Evolutionary conservation across 2,329 filamentous ascomycete genomes (phyloP), one percentile per base, ranked within the genome.

Genomic region (Cercospora sesami): DNA sequence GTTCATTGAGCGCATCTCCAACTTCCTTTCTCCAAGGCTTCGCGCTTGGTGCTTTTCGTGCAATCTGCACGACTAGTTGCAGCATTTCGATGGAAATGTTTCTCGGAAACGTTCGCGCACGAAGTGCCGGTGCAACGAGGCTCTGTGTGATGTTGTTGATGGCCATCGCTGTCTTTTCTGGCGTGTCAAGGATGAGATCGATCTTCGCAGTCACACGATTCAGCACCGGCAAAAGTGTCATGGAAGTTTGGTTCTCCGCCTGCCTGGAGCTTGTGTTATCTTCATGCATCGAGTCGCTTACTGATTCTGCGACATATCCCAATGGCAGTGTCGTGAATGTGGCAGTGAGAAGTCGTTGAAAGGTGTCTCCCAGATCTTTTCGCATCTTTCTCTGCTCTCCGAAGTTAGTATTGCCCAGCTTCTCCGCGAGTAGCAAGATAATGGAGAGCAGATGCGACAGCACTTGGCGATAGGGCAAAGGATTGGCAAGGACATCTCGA

Each of bases 361-460:
- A 96, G 1, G 97, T 86, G 75, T 99, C 95, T 91, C 92, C 92
- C 18, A 98, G 83, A 68, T 98, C 94, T 77, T 91, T 88, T 69
- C 94, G 88, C 93, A 97, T 97, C 79, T 91, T 93, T 62, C 89
- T 87, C 80, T 97, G 92, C 81, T 98, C 94, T 36, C 94, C 94
- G 80, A 97, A 98, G 74, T 94, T 97, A 12, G 94, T 99, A 74
- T 99, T 97, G 78, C 97, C 94, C 60, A 98, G 91, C 82, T 99
- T 99, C 77, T 95, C 91, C 1, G 95, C 94, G 42, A 99, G 82
- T 45, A 96, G 91, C 1, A 92, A 91, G 0, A 93, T 91, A 75
- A 98, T 97, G 74, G 96, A 92, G 12, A 99, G 83, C 55, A 99
- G 82, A 62, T 90, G 89, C 6, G 95, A 92, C 45, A 99, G 81